A percentile compares a stretch with the other conserved stretches of the same genome.
These are phyloP conservation scores for Russula virescens DNA, from an alignment of 768 basidiomycete species.

Conservation along the genomic window DNA sequence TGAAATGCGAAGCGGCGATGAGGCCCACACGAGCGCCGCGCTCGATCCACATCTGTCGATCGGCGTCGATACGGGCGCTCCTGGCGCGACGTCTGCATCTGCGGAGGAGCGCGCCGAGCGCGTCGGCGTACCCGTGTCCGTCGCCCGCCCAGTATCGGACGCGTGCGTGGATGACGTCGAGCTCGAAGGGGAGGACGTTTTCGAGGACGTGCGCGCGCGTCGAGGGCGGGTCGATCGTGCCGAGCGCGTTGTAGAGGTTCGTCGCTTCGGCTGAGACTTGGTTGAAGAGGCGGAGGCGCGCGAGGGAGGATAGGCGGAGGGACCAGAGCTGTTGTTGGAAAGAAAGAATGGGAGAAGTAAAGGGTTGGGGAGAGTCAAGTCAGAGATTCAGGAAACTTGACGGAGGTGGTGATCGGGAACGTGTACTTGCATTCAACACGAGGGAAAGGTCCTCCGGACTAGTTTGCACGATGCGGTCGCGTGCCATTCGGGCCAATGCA, in stretches of 20 bases:
- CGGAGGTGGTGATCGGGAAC: background rate
- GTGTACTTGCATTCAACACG: slow-evolving; percentile 57
- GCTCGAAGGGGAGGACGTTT: slow-evolving; percentile 49
- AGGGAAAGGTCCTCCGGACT: slow-evolving; percentile 61
- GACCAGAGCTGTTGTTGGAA: slow-evolving; percentile 82
- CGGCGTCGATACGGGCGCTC: slow-evolving; percentile 33
- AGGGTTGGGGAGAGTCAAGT: background rate
- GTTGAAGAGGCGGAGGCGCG: slow-evolving; percentile 78
- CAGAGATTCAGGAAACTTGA: no score
- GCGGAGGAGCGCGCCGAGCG: slow-evolving; percentile 53
- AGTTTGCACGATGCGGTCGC: slow-evolving; percentile 65
- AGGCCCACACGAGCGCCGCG: slow-evolving; percentile 67
- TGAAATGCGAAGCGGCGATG: slow-evolving; percentile 74
- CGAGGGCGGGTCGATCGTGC: slow-evolving; percentile 47
- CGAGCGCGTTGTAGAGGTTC: slow-evolving; percentile 69
- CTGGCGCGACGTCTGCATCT: slow-evolving; percentile 47
- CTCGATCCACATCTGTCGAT: slow-evolving; percentile 69
- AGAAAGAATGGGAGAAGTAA: no score
- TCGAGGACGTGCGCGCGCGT: slow-evolving; percentile 57
- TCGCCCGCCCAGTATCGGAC: slow-evolving; percentile 81
- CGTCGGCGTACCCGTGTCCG: slow-evolving; percentile 73
- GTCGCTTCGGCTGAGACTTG: slow-evolving; percentile 82
- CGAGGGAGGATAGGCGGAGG: slow-evolving; percentile 70
- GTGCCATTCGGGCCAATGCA: slow-evolving; percentile 76
- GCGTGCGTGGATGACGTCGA: slow-evolving; percentile 64